Evolutionary conservation across 768 basidiomycete species (phyloP), one percentile per base, ranked within the genome.

Genomic region (Rhizopogon roseolus): DNA sequence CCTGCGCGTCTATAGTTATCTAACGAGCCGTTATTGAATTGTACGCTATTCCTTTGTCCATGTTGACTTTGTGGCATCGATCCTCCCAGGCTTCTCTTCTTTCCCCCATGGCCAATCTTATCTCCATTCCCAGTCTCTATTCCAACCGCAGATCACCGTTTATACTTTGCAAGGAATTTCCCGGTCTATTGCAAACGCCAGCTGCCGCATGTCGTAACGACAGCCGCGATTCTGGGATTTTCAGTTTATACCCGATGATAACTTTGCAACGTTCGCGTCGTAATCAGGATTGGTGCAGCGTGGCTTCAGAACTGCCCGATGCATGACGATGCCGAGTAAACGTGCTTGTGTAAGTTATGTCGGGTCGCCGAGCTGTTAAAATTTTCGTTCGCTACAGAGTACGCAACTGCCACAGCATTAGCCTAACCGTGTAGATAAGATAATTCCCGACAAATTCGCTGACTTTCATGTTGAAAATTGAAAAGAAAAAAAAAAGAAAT

Each of bases 1-100:
- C 64, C 63, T 59, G 44, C n/a, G 65, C 64, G 62, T 60, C 58
- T 57, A 45, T 64, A 60, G 65, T 64, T 55, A 67, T 67, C 66
- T 56, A 61, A 62, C 62, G 55, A 39, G 22, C 36, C 16, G 37
- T 45, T 56, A 67, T 66, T 67, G 64, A 66, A 59, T 67, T 67
- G 68, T 41, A 48, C 32, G 13, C 49, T 44, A 36, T 42, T 17
- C 37, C 41, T 67, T 69, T 67, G 43, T n/a, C 19, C 1, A 0
- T 64, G 0, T 67, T 62, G 61, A n/a, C 52, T 54, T 55, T 54
- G 63, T 65, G 67, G 66, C 67, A 58, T 25, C 41, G 28, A 6
- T 41, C 38, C 50, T 60, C 65, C 44, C 62, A 67, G 63, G 66
- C 34, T 22, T 22, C 62, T 67, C 65, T 66, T 66, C 68, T 62